Conservation (phyloP, 2,329 filamentous ascomycete genomes). For the Helotiales sp. region DNA sequence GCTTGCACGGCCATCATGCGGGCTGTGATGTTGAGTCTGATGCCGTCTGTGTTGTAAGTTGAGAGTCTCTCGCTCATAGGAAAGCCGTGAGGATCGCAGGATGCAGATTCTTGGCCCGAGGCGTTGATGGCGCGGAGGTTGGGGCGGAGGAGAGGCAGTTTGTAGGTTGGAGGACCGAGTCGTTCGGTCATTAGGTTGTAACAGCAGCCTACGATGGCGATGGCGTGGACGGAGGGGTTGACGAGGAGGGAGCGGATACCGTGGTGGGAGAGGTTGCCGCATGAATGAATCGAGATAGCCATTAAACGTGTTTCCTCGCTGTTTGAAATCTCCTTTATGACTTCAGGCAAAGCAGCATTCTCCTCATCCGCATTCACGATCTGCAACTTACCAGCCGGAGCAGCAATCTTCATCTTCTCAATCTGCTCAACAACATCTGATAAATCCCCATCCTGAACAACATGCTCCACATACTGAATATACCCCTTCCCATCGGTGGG, state of each 20-base stretch:
- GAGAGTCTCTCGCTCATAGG: conserved; percentile 81
- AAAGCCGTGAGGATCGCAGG: conserved; percentile 88
- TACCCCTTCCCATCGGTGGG: conserved; percentile 67
- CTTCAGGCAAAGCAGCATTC: conserved; percentile 15
- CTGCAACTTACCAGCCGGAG: conserved; percentile 24
- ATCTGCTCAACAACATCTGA: conserved; percentile 69
- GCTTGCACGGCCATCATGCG: conserved; percentile 99
- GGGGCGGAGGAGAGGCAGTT: conserved; percentile 77
- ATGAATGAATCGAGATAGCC: conserved; percentile 95
- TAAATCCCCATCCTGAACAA: conserved; percentile 75
- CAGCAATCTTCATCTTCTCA: conserved; percentile 47
- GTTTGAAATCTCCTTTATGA: conserved; percentile 27
- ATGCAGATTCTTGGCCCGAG: conserved; percentile 68
- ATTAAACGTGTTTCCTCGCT: conserved; percentile 61
- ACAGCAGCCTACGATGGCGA: conserved; percentile 96
- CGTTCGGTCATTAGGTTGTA: conserved; percentile 96
- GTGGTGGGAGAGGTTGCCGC: conserved; percentile 95
- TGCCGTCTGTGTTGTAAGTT: conserved; percentile 62
- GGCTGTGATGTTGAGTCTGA: conserved; percentile 92
- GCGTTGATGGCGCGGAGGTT: conserved; percentile 69
- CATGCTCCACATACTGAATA: conserved; percentile 79
- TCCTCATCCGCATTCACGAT: conserved; percentile 32
- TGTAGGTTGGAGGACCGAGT: conserved; percentile 84
- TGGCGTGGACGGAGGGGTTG: conserved; percentile 83
- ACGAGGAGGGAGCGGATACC: conserved; percentile 84